phyloP scores from a whole-genome alignment of 495 filamentous ascomycete genomes.

The Clohesyomyces aquaticus region DNA sequence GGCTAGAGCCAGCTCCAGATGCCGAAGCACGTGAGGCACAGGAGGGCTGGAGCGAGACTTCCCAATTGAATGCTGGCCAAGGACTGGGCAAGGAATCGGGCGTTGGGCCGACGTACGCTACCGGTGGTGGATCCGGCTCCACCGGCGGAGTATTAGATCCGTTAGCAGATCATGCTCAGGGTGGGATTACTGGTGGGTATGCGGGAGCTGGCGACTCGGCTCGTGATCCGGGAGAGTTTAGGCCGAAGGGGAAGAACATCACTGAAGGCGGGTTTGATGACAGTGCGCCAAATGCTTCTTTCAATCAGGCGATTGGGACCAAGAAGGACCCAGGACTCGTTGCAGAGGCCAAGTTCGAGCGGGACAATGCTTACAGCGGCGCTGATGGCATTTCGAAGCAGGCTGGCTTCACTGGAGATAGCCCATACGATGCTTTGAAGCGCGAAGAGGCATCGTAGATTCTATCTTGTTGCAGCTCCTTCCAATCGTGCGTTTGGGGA shows the following conservation, averaged over 20 bases:
- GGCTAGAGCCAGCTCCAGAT: conserved; percentile 55
- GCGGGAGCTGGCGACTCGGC: conserved; percentile 40
- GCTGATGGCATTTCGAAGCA: conserved; percentile 49
- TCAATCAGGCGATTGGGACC: conserved; percentile 61
- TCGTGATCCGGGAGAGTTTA: conserved; percentile 33
- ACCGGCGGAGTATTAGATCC: too few species aligned
- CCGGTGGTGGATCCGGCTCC: conserved; percentile 12
- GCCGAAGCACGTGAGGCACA: conserved; percentile 55
- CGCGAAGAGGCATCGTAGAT: conserved; percentile 2
- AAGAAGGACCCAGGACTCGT: conserved; percentile 65
- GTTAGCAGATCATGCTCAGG: conserved; percentile 32
- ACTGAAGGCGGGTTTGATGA: conserved; percentile 59
- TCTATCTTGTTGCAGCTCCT: neutral
- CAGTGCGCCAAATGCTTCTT: conserved; percentile 60
- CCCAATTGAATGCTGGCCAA: conserved; percentile 34
- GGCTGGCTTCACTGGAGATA: conserved; percentile 41
- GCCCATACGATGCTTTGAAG: conserved; percentile 2
- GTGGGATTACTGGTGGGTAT: conserved; percentile 53
- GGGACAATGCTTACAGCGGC: conserved; percentile 45
- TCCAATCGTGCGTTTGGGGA: too few species aligned
- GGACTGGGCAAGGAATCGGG: conserved; percentile 49
- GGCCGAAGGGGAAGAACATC: conserved; percentile 62
- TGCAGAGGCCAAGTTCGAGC: conserved; percentile 57
- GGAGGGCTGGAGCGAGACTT: conserved; percentile 46
- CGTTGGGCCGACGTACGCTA: conserved; percentile 52